Percentiles rank a stretch among this genome's conserved stretches.
Evolutionary conservation across 495 filamentous ascomycete genomes (phyloP).

Genomic region (Hypoxylon lienhwacheense): DNA sequence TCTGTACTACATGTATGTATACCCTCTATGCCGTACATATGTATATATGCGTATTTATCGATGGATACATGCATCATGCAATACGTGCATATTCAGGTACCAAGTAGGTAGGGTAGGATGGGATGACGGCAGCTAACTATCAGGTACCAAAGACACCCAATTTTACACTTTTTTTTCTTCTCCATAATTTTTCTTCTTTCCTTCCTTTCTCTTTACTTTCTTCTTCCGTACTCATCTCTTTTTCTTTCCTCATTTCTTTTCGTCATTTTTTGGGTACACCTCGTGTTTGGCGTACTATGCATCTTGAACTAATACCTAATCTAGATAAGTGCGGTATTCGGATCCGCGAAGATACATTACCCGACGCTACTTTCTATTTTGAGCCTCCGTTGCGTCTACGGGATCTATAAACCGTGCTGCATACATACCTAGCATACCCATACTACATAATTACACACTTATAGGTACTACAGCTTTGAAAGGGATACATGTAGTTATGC

Average conservation of each 20-base stretch:
- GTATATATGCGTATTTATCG: constrained; percentile 14
- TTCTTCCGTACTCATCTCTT: no score
- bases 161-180: background rate
- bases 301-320: constrained; percentile 7
- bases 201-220: background rate
- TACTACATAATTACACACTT: no score
- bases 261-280: constrained; percentile 3
- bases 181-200: background rate
- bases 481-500: no score
- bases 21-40: background rate
- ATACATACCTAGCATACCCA: no score
- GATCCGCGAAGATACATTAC: constrained; percentile 17
- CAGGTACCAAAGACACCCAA: constrained; percentile 24
- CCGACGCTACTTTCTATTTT: constrained; percentile 34
- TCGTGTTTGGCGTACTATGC: constrained; percentile 17
- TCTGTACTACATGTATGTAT: constrained; percentile 4
- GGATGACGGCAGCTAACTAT: constrained; percentile 27
- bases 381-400: constrained; percentile 27
- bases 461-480: no score
- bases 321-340: constrained; percentile 28
- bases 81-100: constrained; percentile 34
- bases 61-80: background rate
- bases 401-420: no score
- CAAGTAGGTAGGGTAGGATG: constrained; percentile 18
- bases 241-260: background rate